phyloP scores from a whole-genome alignment of 805 yeast species.

The Teunomyces barrocoloradensis region DNA sequence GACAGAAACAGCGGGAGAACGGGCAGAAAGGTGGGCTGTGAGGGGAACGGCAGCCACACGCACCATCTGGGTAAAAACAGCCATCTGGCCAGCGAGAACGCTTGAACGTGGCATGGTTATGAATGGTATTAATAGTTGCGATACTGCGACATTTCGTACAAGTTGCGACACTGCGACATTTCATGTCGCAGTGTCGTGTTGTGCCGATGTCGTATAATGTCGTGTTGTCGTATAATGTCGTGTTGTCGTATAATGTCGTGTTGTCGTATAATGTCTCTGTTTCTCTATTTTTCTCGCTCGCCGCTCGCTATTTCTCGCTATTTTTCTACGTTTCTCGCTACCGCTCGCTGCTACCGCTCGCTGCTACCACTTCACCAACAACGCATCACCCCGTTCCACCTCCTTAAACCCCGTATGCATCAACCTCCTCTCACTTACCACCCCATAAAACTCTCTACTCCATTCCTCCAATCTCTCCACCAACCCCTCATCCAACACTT shows the following conservation, averaged over 20 bases:
- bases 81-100: conserved; percentile 24
- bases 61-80: conserved; percentile 31
- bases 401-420: conserved; percentile 46
- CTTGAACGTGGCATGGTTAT: conserved; percentile 21
- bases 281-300: too few species aligned
- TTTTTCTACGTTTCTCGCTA: too few species aligned
- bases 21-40: conserved; percentile 3
- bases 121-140: too few species aligned
- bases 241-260: too few species aligned
- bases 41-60: conserved; percentile 35
- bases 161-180: too few species aligned
- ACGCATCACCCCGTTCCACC: conserved; percentile 48
- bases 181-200: too few species aligned
- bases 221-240: too few species aligned
- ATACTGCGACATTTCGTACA: too few species aligned
- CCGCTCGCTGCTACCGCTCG: too few species aligned
- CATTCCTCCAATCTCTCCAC: conserved; percentile 27
- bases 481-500: conserved; percentile 12
- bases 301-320: too few species aligned
- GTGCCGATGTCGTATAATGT: too few species aligned
- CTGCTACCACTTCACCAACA: conserved; percentile 53
- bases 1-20: conserved; percentile 10
- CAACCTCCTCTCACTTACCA: conserved; percentile 35
- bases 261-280: too few species aligned
- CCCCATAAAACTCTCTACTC: conserved; percentile 29